Conservation (phyloP, 441 rosid species). For the Erodium trifolium region DNA sequence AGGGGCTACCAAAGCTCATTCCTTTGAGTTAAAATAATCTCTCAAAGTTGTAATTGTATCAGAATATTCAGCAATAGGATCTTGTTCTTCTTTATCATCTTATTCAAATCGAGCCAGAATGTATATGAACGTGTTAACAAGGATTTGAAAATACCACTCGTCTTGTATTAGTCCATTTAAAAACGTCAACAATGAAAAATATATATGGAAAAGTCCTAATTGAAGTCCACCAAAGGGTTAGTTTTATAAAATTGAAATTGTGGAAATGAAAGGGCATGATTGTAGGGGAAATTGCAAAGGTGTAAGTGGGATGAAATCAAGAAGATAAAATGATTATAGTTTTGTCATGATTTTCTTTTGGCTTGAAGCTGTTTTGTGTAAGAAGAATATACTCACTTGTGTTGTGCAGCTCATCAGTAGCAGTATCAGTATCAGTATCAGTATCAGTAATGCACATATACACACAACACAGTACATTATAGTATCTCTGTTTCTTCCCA, state of each 20-base stretch:
- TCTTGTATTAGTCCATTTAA: too few species aligned
- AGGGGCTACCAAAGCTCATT: constrained; percentile 6
- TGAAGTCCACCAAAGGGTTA: too few species aligned
- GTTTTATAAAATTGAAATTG: too few species aligned
- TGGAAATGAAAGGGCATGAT: too few species aligned
- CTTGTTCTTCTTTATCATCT: too few species aligned
- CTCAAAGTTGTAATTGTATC: too few species aligned
- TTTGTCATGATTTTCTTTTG: neutral
- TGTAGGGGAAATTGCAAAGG: neutral
- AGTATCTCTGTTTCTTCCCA: neutral
- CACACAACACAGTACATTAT: neutral
- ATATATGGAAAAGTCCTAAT: too few species aligned
- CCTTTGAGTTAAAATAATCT: neutral
- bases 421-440: neutral
- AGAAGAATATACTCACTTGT: constrained; percentile 4
- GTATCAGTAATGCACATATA: neutral
- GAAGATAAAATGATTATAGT: constrained; percentile 5
- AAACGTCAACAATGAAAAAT: too few species aligned
- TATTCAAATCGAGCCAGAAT: too few species aligned
- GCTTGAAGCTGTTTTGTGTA: neutral
- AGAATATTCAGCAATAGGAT: too few species aligned
- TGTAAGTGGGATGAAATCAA: neutral
- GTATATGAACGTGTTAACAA: too few species aligned
- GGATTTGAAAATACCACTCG: too few species aligned
- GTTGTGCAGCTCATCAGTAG: neutral